Percentiles rank a stretch among this genome's conserved stretches.
These are phyloP conservation scores for Verticillium nubilum DNA, from an alignment of 2,329 filamentous ascomycete genomes.

Conservation along the genomic window DNA sequence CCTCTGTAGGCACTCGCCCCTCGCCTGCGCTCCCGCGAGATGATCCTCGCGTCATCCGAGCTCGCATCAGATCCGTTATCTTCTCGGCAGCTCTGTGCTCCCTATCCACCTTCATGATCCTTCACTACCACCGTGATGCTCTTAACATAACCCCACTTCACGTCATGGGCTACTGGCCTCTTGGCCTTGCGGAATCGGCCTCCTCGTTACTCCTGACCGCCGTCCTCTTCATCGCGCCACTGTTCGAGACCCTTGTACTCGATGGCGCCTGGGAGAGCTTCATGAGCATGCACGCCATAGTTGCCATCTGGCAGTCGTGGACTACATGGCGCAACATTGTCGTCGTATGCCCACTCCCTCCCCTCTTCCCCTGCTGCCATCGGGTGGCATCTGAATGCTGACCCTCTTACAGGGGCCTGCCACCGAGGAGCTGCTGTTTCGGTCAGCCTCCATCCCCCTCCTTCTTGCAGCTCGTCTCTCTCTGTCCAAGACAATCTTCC, in stretches of 20 bases:
- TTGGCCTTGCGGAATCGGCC: conserved; percentile 58
- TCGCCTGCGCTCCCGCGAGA: conserved; percentile 76
- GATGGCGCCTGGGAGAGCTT: conserved; percentile 66
- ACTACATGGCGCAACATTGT: conserved; percentile 82
- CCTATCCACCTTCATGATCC: conserved; percentile 59
- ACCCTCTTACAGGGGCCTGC: conserved; percentile 59
- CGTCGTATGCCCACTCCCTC: conserved; percentile 56
- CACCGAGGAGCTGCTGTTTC: conserved; percentile 92
- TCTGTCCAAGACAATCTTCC: conserved; percentile 60
- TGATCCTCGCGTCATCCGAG: conserved; percentile 82
- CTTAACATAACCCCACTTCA: conserved; percentile 54
- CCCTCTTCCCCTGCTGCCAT: neutral
- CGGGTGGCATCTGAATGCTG: neutral
- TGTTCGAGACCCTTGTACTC: conserved; percentile 74
- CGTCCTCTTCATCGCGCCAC: conserved; percentile 75
- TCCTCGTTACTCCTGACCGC: conserved; percentile 65
- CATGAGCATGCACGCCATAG: conserved; percentile 49
- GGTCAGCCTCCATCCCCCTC: conserved; percentile 77
- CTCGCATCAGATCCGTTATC: conserved; percentile 75
- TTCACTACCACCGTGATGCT: conserved; percentile 35
- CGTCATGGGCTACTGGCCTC: conserved; percentile 76
- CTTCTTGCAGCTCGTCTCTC: conserved; percentile 66
- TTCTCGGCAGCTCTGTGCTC: conserved; percentile 68
- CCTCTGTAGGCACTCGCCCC: conserved; percentile 72
- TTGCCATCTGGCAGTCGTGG: conserved; percentile 65